Conservation (phyloP, 306 rosid species). For the Sophora flavescens region DNA sequence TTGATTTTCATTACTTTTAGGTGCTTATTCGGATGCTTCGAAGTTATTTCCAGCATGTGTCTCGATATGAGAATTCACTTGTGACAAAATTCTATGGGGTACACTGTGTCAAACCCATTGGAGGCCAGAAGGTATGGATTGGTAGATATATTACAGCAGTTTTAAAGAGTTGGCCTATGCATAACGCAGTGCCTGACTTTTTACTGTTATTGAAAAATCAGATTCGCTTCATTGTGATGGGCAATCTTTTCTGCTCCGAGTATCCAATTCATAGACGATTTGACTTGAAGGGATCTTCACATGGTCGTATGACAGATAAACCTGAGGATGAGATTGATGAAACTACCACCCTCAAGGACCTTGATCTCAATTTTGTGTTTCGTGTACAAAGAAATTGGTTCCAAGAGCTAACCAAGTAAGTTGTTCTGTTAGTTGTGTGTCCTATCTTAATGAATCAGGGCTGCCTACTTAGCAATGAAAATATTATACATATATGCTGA, state of each 20-base stretch:
- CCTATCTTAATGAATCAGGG: background rate
- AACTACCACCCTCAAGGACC: slow-evolving; percentile 97
- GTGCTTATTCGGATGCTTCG: slow-evolving; percentile 96
- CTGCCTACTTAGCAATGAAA: slow-evolving; percentile 9
- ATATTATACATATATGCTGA: slow-evolving; percentile 39
- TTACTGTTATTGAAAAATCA: slow-evolving; percentile 47
- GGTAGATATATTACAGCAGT: slow-evolving; percentile 22
- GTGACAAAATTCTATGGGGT: slow-evolving; percentile 93
- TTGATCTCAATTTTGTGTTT: slow-evolving; percentile 92
- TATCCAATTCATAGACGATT: slow-evolving; percentile 93
- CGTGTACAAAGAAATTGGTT: slow-evolving; percentile 81
- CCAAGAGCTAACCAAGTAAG: slow-evolving; percentile 84
- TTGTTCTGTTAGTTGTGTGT: slow-evolving; percentile 1
- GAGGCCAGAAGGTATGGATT: slow-evolving; percentile 86
- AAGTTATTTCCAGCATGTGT: slow-evolving; percentile 81
- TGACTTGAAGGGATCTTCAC: slow-evolving; percentile 96
- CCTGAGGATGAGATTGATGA: slow-evolving; percentile 95
- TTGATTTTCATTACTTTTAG: slow-evolving; percentile 54
- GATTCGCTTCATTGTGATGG: slow-evolving; percentile 98
- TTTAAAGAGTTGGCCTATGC: slow-evolving; percentile 20
- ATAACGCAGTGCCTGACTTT: slow-evolving; percentile 29
- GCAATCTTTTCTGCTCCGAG: slow-evolving; percentile 97
- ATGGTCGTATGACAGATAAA: slow-evolving; percentile 94
- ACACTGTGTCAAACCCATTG: slow-evolving; percentile 97
- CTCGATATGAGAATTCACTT: slow-evolving; percentile 79